Evolutionary conservation across 345 rosid genomes (phyloP).

Genomic region (Salix koriyanagi): DNA sequence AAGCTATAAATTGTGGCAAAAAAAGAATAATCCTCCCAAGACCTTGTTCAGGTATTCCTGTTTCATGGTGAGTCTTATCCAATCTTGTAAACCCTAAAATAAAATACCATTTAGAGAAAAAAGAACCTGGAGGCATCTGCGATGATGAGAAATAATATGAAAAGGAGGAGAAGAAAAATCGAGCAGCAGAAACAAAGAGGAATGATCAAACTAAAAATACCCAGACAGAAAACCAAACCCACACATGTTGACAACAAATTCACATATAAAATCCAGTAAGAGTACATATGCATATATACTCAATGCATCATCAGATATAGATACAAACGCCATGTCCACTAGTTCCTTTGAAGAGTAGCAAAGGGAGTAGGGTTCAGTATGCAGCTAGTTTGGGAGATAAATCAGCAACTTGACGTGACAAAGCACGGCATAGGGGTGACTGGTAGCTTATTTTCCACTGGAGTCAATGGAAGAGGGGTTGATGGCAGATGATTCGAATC

Average conservation of each 20-base stretch:
- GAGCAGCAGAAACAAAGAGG: neutral
- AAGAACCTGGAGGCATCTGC: too few relatives aligned
- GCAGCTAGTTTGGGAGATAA: conserved; percentile 40
- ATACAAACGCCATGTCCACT: neutral
- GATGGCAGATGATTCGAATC: conserved; percentile 25
- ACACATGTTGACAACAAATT: conserved; percentile 6
- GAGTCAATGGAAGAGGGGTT: conserved; percentile 49
- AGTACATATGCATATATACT: conserved; percentile 17
- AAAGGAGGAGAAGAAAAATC: neutral
- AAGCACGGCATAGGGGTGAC: conserved; percentile 29
- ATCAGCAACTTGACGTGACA: conserved; percentile 34
- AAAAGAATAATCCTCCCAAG: too few relatives aligned
- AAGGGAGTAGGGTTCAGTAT: conserved; percentile 59
- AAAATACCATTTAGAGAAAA: too few relatives aligned
- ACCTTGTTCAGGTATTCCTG: too few relatives aligned
- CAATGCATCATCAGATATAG: neutral
- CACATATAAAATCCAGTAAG: neutral
- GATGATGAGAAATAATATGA: neutral
- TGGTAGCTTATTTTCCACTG: conserved; percentile 56
- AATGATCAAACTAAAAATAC: neutral
- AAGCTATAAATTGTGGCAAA: too few relatives aligned
- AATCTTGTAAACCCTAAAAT: too few relatives aligned
- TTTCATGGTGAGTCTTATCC: too few relatives aligned
- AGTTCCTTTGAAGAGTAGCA: conserved; percentile 39
- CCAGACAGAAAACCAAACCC: neutral